Base-by-base conservation (phyloP, 768 basidiomycete species). In the Pluteus cervinus region DNA sequence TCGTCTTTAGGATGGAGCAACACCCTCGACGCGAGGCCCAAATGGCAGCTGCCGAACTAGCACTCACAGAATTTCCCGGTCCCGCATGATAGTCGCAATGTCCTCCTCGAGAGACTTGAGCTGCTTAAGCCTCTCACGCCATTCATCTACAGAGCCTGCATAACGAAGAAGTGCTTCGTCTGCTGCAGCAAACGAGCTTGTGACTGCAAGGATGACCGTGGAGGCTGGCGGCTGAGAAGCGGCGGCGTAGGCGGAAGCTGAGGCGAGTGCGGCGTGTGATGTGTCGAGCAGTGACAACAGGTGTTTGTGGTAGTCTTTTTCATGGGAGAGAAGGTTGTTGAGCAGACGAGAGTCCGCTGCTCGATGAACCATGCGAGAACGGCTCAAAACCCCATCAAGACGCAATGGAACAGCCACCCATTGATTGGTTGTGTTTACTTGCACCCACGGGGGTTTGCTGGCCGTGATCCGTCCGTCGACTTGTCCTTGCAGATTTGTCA, bases 11-110 rank as follows among this genome's bases (percentile, higher is more conserved):
- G n/a, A n/a, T n/a, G n/a, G n/a, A n/a, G n/a, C n/a, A n/a, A n/a
- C n/a, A n/a, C n/a, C n/a, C n/a, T n/a, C n/a, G n/a, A n/a, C n/a
- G n/a, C n/a, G n/a, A n/a, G n/a, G n/a, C n/a, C 4, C n/a, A 15
- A 18, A 17, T 11, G 4, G 20, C 7, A 30, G 4, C 23, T 24
- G 21, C 24, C 28, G 15, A 7, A 31, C 32, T 5, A 33, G 30
- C 8, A 70, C 83, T 51, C 44, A 88, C 87, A 89, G 67, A 45
- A 91, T 90, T 49, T 90, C 86, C 30, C 84, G 64, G 57, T 90
- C 87, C 4, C 83, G 63, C 42, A 85, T 61, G 36, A 88, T 65
- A 45, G 75, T 79, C 3, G 65, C 67, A 4, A 89, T 75, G 40
- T 86, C 85, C 30, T 86, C 81, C 57, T 90, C 86, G 37, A 83